Evolutionary conservation across 305 asterid genomes (phyloP), one percentile per base, ranked within the genome.

Genomic region (Lippia alba): DNA sequence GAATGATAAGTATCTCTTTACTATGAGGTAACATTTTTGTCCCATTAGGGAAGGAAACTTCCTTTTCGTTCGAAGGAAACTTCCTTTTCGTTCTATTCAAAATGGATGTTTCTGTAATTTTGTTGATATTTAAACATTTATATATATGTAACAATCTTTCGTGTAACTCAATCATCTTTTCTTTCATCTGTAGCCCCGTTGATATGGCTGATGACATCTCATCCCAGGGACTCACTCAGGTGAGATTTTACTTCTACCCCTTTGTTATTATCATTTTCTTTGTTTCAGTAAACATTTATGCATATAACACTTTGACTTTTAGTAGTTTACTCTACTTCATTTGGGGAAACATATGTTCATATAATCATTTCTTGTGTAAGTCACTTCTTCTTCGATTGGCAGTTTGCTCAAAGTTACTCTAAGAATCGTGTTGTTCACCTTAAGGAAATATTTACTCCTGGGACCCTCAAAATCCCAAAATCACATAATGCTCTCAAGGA

Each of bases 201-300:
- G 97, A 94, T 78, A 84, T 94, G 91, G 67, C 70, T 14, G 90
- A 94, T 75, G 89, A 81, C 45, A 89, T 94, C 79, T 89, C 97
- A 66, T 84, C 89, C 80, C 96, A 87, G 79, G 99, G 99, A 78
- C 96, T 91, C 61, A 84, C 83, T 36, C 97, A 94, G 92, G 99
- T 92, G 72, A 74, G 84, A 62, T 69, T 36, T 56, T 57, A 46
- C 60, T 72, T 66, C 50, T 50, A 51, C 15, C 65, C 33, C 50
- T 66, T 32, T 14, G 36, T 66, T 73, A 65, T 61, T 44, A 14
- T 17, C 56, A 41, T 20, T 60, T 67, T 66, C n/a, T n/a, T n/a
- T n/a, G n/a, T n/a, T 36, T 70, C 30, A 24, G 30, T 24, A 24
- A 24, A 24, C 30, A 24, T n/a, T n/a, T n/a, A n/a, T n/a, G n/a